Evolutionary conservation across 805 yeast species (phyloP).

Genomic region (Saturnispora quitensis): DNA sequence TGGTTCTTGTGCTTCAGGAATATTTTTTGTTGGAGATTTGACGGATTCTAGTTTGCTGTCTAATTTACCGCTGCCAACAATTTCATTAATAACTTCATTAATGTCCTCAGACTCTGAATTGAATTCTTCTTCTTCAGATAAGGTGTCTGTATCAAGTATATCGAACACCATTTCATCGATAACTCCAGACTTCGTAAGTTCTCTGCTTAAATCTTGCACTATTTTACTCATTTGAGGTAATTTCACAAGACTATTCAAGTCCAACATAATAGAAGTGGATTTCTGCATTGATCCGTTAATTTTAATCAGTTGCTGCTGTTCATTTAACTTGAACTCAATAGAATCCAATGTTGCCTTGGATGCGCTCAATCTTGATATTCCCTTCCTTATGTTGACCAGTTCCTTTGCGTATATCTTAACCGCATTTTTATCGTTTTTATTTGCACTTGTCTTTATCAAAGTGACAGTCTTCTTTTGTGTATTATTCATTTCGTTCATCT

Average conservation of each 20-base stretch:
- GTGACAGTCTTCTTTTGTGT: constrained; percentile 68
- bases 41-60: background rate
- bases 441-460: constrained; percentile 65
- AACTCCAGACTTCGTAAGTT: constrained; percentile 75
- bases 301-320: constrained; percentile 79
- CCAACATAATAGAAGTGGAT: constrained; percentile 77
- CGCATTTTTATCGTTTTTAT: constrained; percentile 63
- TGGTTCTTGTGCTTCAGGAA: constrained; percentile 13
- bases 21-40: constrained; percentile 11
- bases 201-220: constrained; percentile 80
- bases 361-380: constrained; percentile 60
- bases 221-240: constrained; percentile 74
- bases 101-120: constrained; percentile 47
- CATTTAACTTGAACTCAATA: constrained; percentile 81
- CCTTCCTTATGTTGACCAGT: constrained; percentile 61
- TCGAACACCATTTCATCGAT: constrained; percentile 95
- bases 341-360: constrained; percentile 83
- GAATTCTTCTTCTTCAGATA: constrained; percentile 53
- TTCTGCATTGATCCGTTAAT: constrained; percentile 73
- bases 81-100: constrained; percentile 8
- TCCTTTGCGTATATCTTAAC: constrained; percentile 81
- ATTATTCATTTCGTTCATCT: constrained; percentile 49
- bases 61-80: constrained; percentile 1
- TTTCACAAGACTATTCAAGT: constrained; percentile 68
- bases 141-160: constrained; percentile 51